Conservation (phyloP, 169 alveolate genomes). For the Sarcocystis neurona region DNA sequence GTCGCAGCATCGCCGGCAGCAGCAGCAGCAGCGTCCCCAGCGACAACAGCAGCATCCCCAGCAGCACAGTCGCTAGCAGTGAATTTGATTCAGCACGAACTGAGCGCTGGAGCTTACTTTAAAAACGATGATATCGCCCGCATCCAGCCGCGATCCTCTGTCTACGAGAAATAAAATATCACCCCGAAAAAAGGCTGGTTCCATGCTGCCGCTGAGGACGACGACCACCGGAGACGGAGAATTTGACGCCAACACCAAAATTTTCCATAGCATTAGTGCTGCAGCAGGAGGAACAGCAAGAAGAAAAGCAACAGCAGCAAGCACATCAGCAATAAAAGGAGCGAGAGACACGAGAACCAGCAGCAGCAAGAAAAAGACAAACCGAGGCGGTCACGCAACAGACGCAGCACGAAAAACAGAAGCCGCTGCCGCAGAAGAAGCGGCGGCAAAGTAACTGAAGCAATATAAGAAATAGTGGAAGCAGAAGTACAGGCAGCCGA, state of each 20-base stretch:
- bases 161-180: constrained; percentile 87
- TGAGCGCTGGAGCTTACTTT: constrained; percentile 29
- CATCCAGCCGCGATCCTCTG: constrained; percentile 37
- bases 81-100: neutral
- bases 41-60: too few species aligned
- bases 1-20: too few species aligned
- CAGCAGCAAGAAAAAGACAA: neutral
- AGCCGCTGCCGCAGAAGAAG: neutral
- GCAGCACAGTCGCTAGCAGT: neutral
- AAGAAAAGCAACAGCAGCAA: neutral
- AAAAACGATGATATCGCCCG: constrained; percentile 69
- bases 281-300: constrained; percentile 60
- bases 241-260: constrained; percentile 82
- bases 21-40: too few species aligned
- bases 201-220: constrained; percentile 93
- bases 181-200: constrained; percentile 94
- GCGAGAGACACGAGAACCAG: neutral
- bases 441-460: neutral
- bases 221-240: constrained; percentile 94
- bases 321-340: neutral
- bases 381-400: neutral
- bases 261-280: constrained; percentile 94
- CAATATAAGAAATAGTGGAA: neutral
- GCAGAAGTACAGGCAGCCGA: too few species aligned
- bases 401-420: neutral